A percentile compares a stretch with the other conserved stretches of the same genome.
Evolutionary conservation across 116 monocot species (phyloP).

Genomic region (Papilionanthe hybrid): DNA sequence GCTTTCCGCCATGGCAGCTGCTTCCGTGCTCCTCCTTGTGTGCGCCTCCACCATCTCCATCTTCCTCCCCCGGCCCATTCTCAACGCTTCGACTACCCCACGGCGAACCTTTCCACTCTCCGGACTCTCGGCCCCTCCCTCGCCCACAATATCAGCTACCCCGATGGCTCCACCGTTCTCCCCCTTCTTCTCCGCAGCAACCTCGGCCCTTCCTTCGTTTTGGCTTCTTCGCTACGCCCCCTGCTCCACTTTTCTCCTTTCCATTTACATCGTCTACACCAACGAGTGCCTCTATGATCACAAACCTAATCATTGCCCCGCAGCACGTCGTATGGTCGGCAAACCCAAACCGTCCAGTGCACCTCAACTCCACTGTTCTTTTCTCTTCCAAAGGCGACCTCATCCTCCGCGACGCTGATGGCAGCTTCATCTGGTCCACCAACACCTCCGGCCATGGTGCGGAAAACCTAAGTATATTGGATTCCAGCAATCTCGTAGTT

Average conservation of each 20-base stretch:
- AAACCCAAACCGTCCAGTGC: constrained; percentile 18
- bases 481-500: constrained; percentile 41
- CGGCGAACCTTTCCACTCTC: not conserved
- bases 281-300: not conserved
- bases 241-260: constrained; percentile 17
- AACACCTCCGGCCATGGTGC: constrained; percentile 13
- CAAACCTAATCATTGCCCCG: not conserved
- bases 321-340: constrained; percentile 22
- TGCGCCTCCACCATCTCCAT: not conserved
- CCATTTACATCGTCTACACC: constrained; percentile 18
- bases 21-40: not conserved
- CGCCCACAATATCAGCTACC: not conserved
- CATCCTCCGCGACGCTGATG: constrained; percentile 21
- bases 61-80: not conserved
- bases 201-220: constrained; percentile 16
- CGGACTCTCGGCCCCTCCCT: not conserved
- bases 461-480: not conserved
- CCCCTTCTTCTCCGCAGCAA: not conserved
- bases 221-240: constrained; percentile 26
- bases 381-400: constrained; percentile 20
- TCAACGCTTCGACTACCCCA: not conserved
- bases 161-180: not conserved
- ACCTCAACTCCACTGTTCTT: constrained; percentile 22
- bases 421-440: constrained; percentile 26
- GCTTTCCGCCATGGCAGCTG: not conserved